Conservation (phyloP, 2,329 filamentous ascomycete genomes). For the Escovopsis weberi region DNA sequence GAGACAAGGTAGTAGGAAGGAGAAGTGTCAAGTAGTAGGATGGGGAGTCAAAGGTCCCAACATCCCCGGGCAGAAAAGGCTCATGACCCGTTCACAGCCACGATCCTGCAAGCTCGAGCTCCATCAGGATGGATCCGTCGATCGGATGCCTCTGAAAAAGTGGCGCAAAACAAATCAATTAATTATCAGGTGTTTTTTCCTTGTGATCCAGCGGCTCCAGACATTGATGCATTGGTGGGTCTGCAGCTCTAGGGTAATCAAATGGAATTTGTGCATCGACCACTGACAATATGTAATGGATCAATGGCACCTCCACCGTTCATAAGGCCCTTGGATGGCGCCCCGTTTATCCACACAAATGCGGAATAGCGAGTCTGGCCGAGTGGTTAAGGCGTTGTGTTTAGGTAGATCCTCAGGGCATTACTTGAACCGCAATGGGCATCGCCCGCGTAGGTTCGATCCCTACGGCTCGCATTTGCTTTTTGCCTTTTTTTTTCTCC, state of each 20-base stretch:
- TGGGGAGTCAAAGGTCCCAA: neutral
- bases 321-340: neutral
- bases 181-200: no score
- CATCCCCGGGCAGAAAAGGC: neutral
- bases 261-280: no score
- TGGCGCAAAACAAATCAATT: no score
- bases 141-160: no score
- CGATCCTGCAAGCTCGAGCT: neutral
- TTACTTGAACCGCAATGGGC: constrained; percentile 25
- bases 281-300: no score
- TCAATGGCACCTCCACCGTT: neutral
- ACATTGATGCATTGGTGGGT: no score
- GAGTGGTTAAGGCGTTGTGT: constrained; percentile 44
- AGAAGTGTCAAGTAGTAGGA: no score
- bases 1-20: no score
- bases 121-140: no score
- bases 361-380: constrained; percentile 27
- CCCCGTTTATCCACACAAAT: neutral
- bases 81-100: neutral
- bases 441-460: constrained; percentile 36
- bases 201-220: no score
- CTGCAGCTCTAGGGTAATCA: no score
- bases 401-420: constrained; percentile 23
- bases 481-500: constrained; percentile 8
- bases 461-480: constrained; percentile 28